These are phyloP conservation scores for Seiridium cupressi DNA, from an alignment of 2,329 filamentous ascomycete species.

Conservation along the genomic window DNA sequence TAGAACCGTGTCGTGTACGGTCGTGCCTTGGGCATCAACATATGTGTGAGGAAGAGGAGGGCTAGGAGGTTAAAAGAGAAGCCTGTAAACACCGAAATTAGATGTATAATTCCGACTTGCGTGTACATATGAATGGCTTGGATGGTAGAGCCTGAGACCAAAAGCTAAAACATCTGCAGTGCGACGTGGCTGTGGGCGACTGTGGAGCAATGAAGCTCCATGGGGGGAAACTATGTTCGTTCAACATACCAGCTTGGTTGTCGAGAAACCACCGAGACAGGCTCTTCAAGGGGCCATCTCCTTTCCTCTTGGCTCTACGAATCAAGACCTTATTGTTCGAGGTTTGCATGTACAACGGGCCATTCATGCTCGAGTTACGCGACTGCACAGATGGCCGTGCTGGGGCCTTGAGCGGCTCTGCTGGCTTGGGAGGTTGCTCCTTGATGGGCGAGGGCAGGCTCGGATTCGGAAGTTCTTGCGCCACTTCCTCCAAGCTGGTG, in stretches of 20 bases:
- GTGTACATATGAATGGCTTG: background rate
- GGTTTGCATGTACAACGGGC: conserved; percentile 57
- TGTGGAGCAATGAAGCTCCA: background rate
- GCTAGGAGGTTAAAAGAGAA: conserved; percentile 84
- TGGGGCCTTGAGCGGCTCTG: conserved; percentile 1
- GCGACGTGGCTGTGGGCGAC: background rate
- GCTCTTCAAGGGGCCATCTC: conserved; percentile 59
- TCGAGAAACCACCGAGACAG: conserved; percentile 70
- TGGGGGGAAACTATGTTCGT: background rate
- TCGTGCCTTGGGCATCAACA: conserved; percentile 77
- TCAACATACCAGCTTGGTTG: conserved; percentile 73
- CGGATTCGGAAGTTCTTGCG: background rate
- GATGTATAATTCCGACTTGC: background rate
- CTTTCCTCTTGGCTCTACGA: conserved; percentile 58
- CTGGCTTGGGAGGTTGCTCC: background rate
- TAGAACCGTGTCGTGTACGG: conserved; percentile 85
- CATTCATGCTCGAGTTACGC: conserved; percentile 40
- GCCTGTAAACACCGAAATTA: conserved; percentile 44
- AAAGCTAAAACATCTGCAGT: conserved; percentile 2
- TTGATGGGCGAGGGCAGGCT: conserved; percentile 2
- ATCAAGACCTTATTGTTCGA: conserved; percentile 53
- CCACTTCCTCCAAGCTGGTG: background rate
- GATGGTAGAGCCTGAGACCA: background rate
- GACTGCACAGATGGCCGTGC: background rate
- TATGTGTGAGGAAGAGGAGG: conserved; percentile 78